Percentiles rank a stretch among this genome's conserved stretches.
Conservation (phyloP, 225 moss, liverwort and hornwort species). For the Sphagnum contortum region DNA sequence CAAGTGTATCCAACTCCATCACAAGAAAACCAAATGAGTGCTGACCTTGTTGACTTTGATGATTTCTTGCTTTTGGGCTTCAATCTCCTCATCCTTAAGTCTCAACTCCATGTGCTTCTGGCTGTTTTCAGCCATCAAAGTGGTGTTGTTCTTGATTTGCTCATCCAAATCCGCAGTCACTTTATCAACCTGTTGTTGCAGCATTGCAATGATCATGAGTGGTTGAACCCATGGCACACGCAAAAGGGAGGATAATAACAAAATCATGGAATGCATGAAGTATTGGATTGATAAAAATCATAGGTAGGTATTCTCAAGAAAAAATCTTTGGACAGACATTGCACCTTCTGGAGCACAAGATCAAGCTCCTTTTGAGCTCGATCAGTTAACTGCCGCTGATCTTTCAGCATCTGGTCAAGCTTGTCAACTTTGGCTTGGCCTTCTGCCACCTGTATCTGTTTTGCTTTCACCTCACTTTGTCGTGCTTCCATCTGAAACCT, state of each 20-base stretch:
- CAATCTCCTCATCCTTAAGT: conserved; percentile 29
- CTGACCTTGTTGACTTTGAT: conserved; percentile 19
- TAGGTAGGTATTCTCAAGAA: background rate
- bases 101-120: conserved; percentile 31
- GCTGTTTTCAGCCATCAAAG: conserved; percentile 24
- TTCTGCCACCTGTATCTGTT: conserved; percentile 23
- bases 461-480: conserved; percentile 51
- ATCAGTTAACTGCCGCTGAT: conserved; percentile 36
- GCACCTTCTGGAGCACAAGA: conserved; percentile 53
- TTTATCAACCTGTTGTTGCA: conserved; percentile 13
- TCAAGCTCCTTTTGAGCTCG: conserved; percentile 51
- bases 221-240: background rate
- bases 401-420: conserved; percentile 40
- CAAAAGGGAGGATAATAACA: too few species aligned
- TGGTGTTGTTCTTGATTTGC: conserved; percentile 21
- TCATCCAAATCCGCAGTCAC: conserved; percentile 23
- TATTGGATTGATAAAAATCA: too few species aligned
- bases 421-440: conserved; percentile 43
- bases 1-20: background rate
- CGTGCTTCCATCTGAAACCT: conserved; percentile 37
- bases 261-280: too few species aligned
- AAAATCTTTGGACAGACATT: background rate
- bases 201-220: background rate
- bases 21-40: background rate
- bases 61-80: conserved; percentile 17